Percentiles rank a stretch among this genome's conserved stretches.
Conservation (phyloP, 2,329 filamentous ascomycete species). For the Lanzia echinophila region DNA sequence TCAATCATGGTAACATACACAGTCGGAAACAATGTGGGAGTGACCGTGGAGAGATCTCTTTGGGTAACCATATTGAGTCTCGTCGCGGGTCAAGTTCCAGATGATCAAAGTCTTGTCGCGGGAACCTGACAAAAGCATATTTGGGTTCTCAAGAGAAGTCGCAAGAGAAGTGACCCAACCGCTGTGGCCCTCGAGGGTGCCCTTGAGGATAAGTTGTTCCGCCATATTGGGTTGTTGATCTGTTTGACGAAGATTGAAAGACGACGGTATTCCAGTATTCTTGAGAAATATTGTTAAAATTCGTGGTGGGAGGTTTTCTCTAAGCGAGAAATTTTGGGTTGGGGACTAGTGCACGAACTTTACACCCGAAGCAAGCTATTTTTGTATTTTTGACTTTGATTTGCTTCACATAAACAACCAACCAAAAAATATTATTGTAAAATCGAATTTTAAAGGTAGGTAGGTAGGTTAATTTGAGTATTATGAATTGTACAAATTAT, state of each 20-base stretch:
- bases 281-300: conserved; percentile 10
- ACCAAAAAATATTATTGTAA: too few species aligned
- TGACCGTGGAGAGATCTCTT: conserved; percentile 98
- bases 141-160: conserved; percentile 99
- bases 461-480: too few species aligned
- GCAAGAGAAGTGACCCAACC: conserved; percentile 99
- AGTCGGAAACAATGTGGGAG: conserved; percentile 99
- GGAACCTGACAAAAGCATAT: conserved; percentile 97
- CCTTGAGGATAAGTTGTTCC: conserved; percentile 66
- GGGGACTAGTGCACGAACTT: conserved; percentile 5
- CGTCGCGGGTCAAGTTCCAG: conserved; percentile 99
- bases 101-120: conserved; percentile 99
- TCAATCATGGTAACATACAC: conserved; percentile 59
- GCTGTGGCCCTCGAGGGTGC: conserved; percentile 97
- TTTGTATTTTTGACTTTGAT: too few species aligned
- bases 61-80: conserved; percentile 96
- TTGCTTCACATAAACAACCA: too few species aligned
- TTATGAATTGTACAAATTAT: too few species aligned
- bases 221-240: conserved; percentile 28
- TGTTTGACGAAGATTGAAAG: conserved; percentile 15
- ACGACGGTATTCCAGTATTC: not conserved
- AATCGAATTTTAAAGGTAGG: too few species aligned
- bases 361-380: not conserved
- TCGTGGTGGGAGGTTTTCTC: conserved; percentile 10
- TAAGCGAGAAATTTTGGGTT: conserved; percentile 6